Conservation (phyloP, 2,329 filamentous ascomycete genomes). For the Diaporthe australafricana region DNA sequence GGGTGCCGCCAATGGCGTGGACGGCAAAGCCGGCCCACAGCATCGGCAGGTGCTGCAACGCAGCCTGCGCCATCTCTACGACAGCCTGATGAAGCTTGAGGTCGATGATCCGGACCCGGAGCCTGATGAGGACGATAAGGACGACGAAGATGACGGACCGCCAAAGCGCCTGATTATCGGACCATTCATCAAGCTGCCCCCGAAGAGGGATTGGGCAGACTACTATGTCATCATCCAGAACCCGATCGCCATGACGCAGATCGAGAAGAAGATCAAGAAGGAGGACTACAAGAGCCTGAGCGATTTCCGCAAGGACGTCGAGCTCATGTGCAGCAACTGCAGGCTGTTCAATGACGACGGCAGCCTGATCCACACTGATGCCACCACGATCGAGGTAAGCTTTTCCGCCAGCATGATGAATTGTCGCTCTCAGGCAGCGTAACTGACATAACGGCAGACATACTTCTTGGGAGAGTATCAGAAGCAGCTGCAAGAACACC, state of each 20-base stretch:
- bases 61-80: constrained; percentile 81
- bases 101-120: constrained; percentile 75
- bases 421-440: background rate
- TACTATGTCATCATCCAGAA: constrained; percentile 95
- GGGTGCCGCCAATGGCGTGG: constrained; percentile 47
- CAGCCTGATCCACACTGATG: constrained; percentile 91
- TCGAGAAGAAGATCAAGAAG: constrained; percentile 94
- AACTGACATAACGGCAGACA: constrained; percentile 59
- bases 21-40: constrained; percentile 73
- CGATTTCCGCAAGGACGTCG: constrained; percentile 86
- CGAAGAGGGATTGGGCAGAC: constrained; percentile 90
- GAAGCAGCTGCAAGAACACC: constrained; percentile 64
- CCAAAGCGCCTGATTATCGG: constrained; percentile 86
- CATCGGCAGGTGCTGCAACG: constrained; percentile 83
- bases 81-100: constrained; percentile 85
- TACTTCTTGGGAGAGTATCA: constrained; percentile 67
- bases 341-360: constrained; percentile 97
- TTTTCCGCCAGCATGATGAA: background rate
- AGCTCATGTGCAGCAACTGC: constrained; percentile 88
- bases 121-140: constrained; percentile 52
- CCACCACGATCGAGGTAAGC: constrained; percentile 89
- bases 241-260: constrained; percentile 96
- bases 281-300: constrained; percentile 87
- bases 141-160: constrained; percentile 67
- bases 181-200: constrained; percentile 91